Percentiles rank a stretch among this genome's conserved stretches.
phyloP scores from a whole-genome alignment of 257 asterid genomes.

The Solanum piurae region DNA sequence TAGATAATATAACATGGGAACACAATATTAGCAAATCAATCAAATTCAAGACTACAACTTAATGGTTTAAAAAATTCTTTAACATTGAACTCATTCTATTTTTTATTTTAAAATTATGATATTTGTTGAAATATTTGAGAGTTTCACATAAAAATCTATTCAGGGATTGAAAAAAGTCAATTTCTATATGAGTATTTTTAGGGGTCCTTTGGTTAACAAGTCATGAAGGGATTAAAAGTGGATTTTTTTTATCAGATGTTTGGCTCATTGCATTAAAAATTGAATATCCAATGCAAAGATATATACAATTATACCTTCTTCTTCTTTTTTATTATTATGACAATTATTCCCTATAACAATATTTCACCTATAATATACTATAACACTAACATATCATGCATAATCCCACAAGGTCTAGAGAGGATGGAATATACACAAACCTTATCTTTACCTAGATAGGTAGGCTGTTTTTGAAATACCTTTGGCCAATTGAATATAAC shows the following conservation, averaged over 20 bases:
- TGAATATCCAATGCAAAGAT: not conserved
- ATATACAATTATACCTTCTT: not conserved
- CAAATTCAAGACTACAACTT: not conserved
- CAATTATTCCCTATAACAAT: not conserved
- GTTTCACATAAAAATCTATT: not conserved
- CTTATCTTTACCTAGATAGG: not conserved
- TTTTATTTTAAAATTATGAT: not conserved
- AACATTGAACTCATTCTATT: not conserved
- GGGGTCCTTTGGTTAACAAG: not conserved
- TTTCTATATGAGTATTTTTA: not conserved
- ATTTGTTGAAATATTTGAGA: not conserved
- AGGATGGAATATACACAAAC: not conserved
- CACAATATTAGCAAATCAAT: not conserved
- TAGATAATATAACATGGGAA: not conserved
- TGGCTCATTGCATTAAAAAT: not conserved
- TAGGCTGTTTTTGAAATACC: no score
- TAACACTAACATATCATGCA: not conserved
- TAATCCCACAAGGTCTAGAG: not conserved
- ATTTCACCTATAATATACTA: not conserved
- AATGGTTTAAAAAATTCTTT: not conserved
- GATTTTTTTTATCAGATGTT: not conserved
- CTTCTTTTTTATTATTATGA: no score
- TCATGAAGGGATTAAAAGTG: not conserved
- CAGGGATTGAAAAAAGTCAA: not conserved
- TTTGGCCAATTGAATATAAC: not conserved